phyloP scores from a whole-genome alignment of 371 early-diverging fungal genomes.

The Fennellomyces sp. region DNA sequence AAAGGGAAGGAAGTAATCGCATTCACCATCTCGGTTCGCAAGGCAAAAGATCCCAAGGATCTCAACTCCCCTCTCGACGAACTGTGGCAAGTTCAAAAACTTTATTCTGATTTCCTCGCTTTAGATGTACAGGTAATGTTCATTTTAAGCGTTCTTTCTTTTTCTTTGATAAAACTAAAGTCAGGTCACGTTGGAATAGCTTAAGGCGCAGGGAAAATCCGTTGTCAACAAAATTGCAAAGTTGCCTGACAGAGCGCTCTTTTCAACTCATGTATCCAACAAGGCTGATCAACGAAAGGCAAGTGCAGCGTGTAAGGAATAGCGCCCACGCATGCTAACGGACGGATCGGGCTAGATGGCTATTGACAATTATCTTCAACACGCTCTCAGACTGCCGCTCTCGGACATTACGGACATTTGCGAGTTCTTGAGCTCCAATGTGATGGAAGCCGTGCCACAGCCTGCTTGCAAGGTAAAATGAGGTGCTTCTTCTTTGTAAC shows the following conservation, averaged over 20 bases:
- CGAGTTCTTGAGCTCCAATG: constrained; percentile 70
- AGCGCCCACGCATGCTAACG: neutral
- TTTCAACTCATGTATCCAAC: constrained; percentile 66
- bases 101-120: constrained; percentile 76
- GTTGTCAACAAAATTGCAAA: constrained; percentile 58
- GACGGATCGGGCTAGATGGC: constrained; percentile 11
- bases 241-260: constrained; percentile 79
- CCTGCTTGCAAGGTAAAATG: constrained; percentile 41
- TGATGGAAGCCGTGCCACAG: constrained; percentile 38
- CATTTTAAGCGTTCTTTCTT: neutral
- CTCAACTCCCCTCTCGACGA: constrained; percentile 42
- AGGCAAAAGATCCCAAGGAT: constrained; percentile 16
- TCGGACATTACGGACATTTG: constrained; percentile 64
- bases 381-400: constrained; percentile 53
- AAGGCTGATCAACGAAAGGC: constrained; percentile 74
- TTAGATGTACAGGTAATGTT: constrained; percentile 69
- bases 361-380: constrained; percentile 57
- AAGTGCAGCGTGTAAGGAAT: neutral
- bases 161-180: neutral
- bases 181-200: no score
- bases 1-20: constrained; percentile 70
- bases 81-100: constrained; percentile 84
- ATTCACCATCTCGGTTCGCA: constrained; percentile 53
- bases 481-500: constrained; percentile 73
- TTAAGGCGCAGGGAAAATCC: constrained; percentile 38